These are phyloP conservation scores for Poronia punctata DNA, from an alignment of 495 filamentous ascomycete species.

Conservation along the genomic window DNA sequence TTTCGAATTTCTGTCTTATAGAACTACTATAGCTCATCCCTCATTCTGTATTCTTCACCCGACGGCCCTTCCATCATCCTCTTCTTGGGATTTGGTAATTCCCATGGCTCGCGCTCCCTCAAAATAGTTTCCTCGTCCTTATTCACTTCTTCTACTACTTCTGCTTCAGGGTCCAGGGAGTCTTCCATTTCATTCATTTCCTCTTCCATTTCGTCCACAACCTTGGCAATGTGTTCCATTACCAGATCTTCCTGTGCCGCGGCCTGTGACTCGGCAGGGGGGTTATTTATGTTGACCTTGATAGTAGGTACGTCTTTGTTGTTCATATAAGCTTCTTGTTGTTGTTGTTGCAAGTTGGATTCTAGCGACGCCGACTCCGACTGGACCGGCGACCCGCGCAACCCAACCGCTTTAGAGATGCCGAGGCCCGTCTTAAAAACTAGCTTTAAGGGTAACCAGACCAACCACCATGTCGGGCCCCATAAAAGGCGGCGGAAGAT, in stretches of 20 bases:
- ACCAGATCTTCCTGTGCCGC: constrained; percentile 26
- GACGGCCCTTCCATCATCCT: constrained; percentile 82
- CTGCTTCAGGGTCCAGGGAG: constrained; percentile 8
- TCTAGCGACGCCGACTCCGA: constrained; percentile 20
- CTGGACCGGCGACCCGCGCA: constrained; percentile 29
- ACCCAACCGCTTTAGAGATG: constrained; percentile 31
- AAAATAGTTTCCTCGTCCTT: constrained; percentile 36
- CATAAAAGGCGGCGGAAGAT: constrained; percentile 77
- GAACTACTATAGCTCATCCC: too few species aligned
- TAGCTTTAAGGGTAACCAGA: constrained; percentile 73
- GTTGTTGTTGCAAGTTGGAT: constrained; percentile 1
- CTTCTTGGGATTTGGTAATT: constrained; percentile 67
- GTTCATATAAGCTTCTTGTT: constrained; percentile 31
- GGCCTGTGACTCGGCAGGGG: constrained; percentile 10
- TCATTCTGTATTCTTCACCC: too few species aligned
- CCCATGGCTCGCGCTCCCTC: constrained; percentile 41
- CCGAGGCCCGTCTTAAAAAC: constrained; percentile 39
- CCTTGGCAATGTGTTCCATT: constrained; percentile 43
- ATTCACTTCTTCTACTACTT: constrained; percentile 19
- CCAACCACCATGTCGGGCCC: constrained; percentile 82
- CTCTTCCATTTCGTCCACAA: constrained; percentile 36
- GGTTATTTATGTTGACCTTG: constrained; percentile 19
- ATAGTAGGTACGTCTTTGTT: constrained; percentile 42
- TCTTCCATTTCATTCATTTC: constrained; percentile 9
- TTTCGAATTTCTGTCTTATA: too few species aligned